phyloP scores from a whole-genome alignment of 257 asterid species.

The Scutellaria minor region DNA sequence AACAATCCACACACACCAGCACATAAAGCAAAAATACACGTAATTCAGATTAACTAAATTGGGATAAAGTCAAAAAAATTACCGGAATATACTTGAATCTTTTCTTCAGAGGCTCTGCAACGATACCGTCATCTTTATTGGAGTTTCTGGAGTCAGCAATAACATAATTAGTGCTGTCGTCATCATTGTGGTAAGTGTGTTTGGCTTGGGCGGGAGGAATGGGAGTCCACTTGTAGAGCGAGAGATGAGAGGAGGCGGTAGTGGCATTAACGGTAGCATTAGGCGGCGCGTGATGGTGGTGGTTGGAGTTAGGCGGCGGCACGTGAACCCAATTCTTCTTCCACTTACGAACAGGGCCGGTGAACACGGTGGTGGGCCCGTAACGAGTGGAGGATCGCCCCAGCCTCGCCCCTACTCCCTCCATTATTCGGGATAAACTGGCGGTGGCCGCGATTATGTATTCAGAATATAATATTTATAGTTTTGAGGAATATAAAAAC shows the following conservation, averaged over 20 bases:
- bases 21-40: too few species aligned
- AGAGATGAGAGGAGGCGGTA: slow-evolving; percentile 62
- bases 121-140: slow-evolving; percentile 42
- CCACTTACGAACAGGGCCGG: slow-evolving; percentile 95
- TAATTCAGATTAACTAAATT: not conserved
- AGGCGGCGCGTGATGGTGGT: slow-evolving; percentile 43
- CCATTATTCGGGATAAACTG: slow-evolving; percentile 47
- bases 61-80: slow-evolving; percentile 34
- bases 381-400: slow-evolving; percentile 89
- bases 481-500: too few species aligned
- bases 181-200: slow-evolving; percentile 33
- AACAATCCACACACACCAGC: too few species aligned
- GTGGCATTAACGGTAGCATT: slow-evolving; percentile 53
- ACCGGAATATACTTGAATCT: slow-evolving; percentile 95
- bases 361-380: slow-evolving; percentile 82
- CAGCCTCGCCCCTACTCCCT: slow-evolving; percentile 89
- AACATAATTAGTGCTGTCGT: slow-evolving; percentile 35
- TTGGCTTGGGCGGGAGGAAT: slow-evolving; percentile 52
- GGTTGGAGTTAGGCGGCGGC: slow-evolving; percentile 49
- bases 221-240: slow-evolving; percentile 86
- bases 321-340: slow-evolving; percentile 55
- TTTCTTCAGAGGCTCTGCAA: slow-evolving; percentile 63
- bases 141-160: slow-evolving; percentile 50
- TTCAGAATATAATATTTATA: too few species aligned
- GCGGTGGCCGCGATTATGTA: slow-evolving; percentile 37